Conservation (phyloP, 768 basidiomycete genomes). For the Amanita molliuscula region DNA sequence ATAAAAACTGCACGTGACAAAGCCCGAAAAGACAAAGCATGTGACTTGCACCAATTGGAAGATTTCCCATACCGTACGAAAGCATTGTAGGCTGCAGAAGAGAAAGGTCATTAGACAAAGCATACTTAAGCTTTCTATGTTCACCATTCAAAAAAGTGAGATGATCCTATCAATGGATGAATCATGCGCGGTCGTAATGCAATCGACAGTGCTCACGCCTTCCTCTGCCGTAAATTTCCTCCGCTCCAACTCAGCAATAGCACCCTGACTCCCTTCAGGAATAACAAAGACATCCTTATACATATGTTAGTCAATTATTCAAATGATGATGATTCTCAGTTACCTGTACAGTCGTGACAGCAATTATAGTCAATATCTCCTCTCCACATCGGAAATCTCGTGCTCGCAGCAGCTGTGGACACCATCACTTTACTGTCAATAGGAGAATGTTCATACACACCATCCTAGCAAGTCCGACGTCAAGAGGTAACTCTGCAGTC, state of each 20-base stretch:
- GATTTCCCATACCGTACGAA: constrained; percentile 78
- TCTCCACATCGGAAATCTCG: constrained; percentile 85
- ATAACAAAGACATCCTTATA: constrained; percentile 82
- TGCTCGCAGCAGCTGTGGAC: constrained; percentile 69
- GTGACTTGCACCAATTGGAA: constrained; percentile 87
- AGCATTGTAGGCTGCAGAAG: constrained; percentile 76
- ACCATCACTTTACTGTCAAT: neutral
- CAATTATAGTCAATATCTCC: constrained; percentile 91
- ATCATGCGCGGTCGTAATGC: neutral
- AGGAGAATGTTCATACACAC: constrained; percentile 30
- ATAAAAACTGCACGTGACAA: constrained; percentile 93
- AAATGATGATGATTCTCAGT: constrained; percentile 3
- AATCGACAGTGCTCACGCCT: constrained; percentile 49
- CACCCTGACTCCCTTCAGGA: constrained; percentile 76
- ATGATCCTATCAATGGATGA: constrained; percentile 60
- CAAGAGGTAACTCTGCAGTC: constrained; percentile 91
- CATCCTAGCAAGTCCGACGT: constrained; percentile 90
- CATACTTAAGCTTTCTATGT: neutral
- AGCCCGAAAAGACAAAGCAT: constrained; percentile 88
- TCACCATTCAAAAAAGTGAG: constrained; percentile 86
- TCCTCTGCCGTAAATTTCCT: constrained; percentile 98
- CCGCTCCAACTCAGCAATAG: constrained; percentile 83
- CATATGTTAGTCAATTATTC: neutral
- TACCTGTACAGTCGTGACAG: constrained; percentile 90
- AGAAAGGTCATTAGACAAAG: neutral